Conservation (phyloP, 1,284 basidiomycete genomes). For the Ustilago xerochloae region DNA sequence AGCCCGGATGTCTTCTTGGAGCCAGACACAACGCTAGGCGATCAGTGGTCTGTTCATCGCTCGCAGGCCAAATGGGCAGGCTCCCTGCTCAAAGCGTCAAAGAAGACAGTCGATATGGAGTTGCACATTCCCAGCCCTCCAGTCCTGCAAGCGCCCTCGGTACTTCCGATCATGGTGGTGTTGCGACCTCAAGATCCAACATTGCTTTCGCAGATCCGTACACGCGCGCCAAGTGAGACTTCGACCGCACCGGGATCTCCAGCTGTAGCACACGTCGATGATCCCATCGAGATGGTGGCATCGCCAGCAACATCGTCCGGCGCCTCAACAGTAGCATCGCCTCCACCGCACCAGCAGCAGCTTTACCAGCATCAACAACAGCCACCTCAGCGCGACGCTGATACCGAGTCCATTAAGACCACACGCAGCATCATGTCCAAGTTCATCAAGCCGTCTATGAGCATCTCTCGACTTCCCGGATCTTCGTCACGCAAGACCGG, state of each 20-base stretch:
- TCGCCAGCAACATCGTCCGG: conserved; percentile 4
- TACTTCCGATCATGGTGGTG: conserved; percentile 58
- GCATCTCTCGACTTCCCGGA: conserved; percentile 24
- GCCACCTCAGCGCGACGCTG: conserved; percentile 19
- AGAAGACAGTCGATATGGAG: conserved; percentile 56
- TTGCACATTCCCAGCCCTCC: conserved; percentile 46
- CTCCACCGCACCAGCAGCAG: conserved; percentile 3
- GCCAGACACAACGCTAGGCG: conserved; percentile 35
- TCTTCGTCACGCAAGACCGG: conserved; percentile 21
- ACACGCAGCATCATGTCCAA: conserved; percentile 48
- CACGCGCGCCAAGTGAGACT: conserved; percentile 35
- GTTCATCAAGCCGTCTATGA: conserved; percentile 41
- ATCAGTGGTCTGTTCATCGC: conserved; percentile 51
- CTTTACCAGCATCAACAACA: conserved; percentile 5
- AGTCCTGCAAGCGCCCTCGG: conserved; percentile 55
- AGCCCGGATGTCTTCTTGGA: conserved; percentile 46
- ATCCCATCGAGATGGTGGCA: conserved; percentile 37
- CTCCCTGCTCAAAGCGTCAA: conserved; percentile 45
- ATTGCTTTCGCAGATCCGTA: conserved; percentile 44
- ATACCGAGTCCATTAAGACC: conserved; percentile 47
- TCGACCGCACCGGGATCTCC: conserved; percentile 42
- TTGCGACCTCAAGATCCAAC: conserved; percentile 55
- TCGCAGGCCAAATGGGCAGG: conserved; percentile 59
- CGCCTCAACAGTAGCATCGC: conserved; percentile 7
- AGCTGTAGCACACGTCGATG: conserved; percentile 23